Evolutionary conservation across 495 filamentous ascomycete genomes (phyloP), one percentile per base, ranked within the genome.

Genomic region (Aspergillus hancockii): DNA sequence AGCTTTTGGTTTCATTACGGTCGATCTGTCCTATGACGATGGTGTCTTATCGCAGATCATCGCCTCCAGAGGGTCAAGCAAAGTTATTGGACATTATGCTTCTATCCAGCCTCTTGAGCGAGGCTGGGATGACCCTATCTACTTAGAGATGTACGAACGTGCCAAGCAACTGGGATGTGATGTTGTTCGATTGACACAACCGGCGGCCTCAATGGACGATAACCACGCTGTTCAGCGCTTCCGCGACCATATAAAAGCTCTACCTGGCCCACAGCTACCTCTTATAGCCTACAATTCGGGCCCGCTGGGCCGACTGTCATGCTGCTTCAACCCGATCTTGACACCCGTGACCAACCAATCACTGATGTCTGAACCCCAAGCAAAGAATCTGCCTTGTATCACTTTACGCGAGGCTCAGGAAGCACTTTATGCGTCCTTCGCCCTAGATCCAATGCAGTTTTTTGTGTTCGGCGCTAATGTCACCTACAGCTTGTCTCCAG

Each of bases 261-360:
- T 73, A 19, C 66, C 71, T 4, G 62, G 59, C 0, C 50, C 65
- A 13, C 57, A 59, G 14, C 75, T 84, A 0, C 80, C 82, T 1
- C 66, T 93, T 8, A 85, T 90, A 21, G 87, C 86, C 4, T 91
- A 88, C 70, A 89, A 91, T 65, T 83, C 85, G 30, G 90, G 89
- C 0, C 79, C 81, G 2, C 73, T 85, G 5, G 90, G 90, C 5
- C 81, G 85, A 8, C 69, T 83, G 16, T 89, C 86, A 0, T 80
- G 83, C 16, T 83, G 84, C 25, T 85, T 88, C 62, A 90, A 88
- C 57, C 74, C 76, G 31, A 85, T 85, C 12, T 74, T 92, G 47
- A 86, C 82, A 3, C 86, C 88, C 0, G 86, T 90, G 34, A 70
- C 65, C 52, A 74, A 75, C 57, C 65, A 66, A 6, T 67, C 72